phyloP scores from a whole-genome alignment of 352 stramenopile species.

The Phytophthora litchii region DNA sequence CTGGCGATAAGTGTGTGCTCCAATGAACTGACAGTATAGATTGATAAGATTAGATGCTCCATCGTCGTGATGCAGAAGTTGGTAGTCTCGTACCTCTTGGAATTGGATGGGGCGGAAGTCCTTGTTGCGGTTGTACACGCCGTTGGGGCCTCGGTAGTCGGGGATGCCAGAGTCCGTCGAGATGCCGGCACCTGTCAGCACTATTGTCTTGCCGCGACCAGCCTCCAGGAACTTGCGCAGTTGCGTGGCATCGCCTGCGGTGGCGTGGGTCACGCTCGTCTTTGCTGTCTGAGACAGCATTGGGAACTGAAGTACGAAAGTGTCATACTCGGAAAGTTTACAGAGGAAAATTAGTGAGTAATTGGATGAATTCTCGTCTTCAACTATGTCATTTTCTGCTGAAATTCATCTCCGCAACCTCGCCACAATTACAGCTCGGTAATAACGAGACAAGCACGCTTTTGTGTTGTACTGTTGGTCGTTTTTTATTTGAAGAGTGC shows the following conservation, averaged over 20 bases:
- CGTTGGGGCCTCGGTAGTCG: conserved; percentile 95
- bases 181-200: conserved; percentile 95
- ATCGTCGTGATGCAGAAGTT: too few species aligned
- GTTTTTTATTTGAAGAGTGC: background rate
- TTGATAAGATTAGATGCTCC: background rate
- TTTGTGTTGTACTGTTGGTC: background rate
- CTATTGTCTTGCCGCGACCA: conserved; percentile 56
- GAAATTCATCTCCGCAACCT: too few species aligned
- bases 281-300: conserved; percentile 21
- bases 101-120: conserved; percentile 97
- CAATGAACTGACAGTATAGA: conserved; percentile 49
- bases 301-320: background rate
- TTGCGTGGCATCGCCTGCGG: conserved; percentile 35
- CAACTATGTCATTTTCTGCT: too few species aligned
- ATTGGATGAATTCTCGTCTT: too few species aligned
- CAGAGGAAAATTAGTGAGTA: background rate
- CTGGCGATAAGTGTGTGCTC: conserved; percentile 76
- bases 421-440: background rate
- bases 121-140: conserved; percentile 94
- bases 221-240: conserved; percentile 65
- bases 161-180: conserved; percentile 97
- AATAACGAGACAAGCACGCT: background rate
- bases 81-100: conserved; percentile 81
- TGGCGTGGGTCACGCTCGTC: conserved; percentile 6
- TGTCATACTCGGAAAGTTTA: background rate